Evolutionary conservation across 805 yeast genomes (phyloP), one percentile per base, ranked within the genome.

Genomic region (Scheffersomyces ergatensis): DNA sequence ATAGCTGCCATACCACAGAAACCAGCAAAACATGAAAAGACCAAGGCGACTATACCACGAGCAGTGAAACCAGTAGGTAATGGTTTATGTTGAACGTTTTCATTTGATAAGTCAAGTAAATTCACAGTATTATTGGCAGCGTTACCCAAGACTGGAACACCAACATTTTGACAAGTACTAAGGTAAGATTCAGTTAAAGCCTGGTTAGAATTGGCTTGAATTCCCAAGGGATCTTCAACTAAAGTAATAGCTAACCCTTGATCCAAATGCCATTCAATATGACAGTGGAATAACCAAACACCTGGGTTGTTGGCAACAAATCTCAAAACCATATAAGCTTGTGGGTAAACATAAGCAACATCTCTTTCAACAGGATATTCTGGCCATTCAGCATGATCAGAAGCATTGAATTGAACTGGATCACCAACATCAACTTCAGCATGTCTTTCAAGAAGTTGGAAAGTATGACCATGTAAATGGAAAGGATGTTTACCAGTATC

Each of bases 271-370:
- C 89, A 85, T 54, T 85, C 92, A 40, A 85, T 78, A 57, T 87
- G 96, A 63, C 97, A 89, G 60, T 89, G 97, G 81, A 89, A 85
- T 46, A 85, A 78, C 97, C 97, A 90, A 19, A 89, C 82, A 42
- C 97, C 97, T 2, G 97, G 96, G 54, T 90, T 89, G 54, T 85
- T 80, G 11, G 96, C 89, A 51, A 68, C 75, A 61, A 88, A 88
- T 49, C 97, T 70, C 24, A 81, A 55, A 14, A 83, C 89, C 37
- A 82, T 60, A 58, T 80, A 77, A 2, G 90, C 87, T 51, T 82
- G 80, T 25, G 84, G 78, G 37, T 80, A 77, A 14, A 88, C 79
- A 48, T 75, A 68, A 16, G 80, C 80, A 0, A 92, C 84, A 56
- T 89, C 96, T 62, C 96, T 74, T 36, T 70, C 57, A 55, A 78